These are phyloP conservation scores for Paecilomyces sp. DNA, from an alignment of 2,329 filamentous ascomycete genomes.

Conservation along the genomic window DNA sequence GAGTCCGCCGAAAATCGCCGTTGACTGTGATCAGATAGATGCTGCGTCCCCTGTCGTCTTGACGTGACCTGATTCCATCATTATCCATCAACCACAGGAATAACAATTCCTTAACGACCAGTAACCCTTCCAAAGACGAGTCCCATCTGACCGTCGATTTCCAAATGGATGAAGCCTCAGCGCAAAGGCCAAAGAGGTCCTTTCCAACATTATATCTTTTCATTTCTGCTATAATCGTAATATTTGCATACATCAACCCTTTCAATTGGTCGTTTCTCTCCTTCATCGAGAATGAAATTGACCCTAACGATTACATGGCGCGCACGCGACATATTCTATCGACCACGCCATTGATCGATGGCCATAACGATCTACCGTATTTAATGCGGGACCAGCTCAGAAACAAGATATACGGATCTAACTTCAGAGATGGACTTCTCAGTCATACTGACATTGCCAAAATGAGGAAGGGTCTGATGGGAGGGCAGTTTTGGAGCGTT, in stretches of 20 bases:
- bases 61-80: too few species aligned
- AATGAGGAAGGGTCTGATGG: slow-evolving; percentile 18
- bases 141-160: not conserved
- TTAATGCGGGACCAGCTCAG: slow-evolving; percentile 14
- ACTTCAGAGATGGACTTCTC: slow-evolving; percentile 4
- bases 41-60: too few species aligned
- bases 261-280: not conserved
- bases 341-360: slow-evolving; percentile 19
- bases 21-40: too few species aligned
- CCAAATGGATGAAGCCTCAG: not conserved
- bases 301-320: slow-evolving; percentile 2
- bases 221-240: not conserved
- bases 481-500: slow-evolving; percentile 24
- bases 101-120: too few species aligned
- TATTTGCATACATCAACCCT: not conserved
- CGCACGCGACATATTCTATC: slow-evolving; percentile 8
- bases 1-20: too few species aligned
- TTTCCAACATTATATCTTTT: not conserved
- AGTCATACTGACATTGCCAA: slow-evolving; percentile 19
- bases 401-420: slow-evolving; percentile 14
- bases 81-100: too few species aligned
- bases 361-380: slow-evolving; percentile 22
- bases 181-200: not conserved
- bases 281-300: not conserved
- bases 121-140: too few species aligned